Percentiles rank a stretch among this genome's conserved stretches.
phyloP scores from a whole-genome alignment of 495 filamentous ascomycete genomes.

The Trichoderma reesei region DNA sequence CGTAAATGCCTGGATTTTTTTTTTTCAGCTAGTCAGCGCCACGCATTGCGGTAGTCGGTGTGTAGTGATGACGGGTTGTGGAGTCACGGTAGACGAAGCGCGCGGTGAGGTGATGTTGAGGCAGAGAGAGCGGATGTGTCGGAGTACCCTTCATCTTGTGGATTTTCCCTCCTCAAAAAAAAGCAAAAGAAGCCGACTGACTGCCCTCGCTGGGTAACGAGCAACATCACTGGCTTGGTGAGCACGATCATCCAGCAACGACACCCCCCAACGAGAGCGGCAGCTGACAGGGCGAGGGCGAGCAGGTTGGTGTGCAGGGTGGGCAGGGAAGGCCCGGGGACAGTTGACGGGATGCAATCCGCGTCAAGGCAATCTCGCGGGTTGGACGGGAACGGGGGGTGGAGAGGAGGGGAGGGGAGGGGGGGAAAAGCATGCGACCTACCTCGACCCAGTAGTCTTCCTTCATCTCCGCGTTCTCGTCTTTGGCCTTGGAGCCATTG shows the following conservation, averaged over 20 bases:
- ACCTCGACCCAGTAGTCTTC: slow-evolving; percentile 78
- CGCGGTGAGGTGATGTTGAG: not conserved
- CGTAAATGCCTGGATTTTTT: slow-evolving; percentile 65
- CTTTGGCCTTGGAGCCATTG: slow-evolving; percentile 60
- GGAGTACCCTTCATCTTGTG: not conserved
- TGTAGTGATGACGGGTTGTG: not conserved
- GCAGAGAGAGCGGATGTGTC: not conserved
- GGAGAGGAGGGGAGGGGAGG: slow-evolving; percentile 14
- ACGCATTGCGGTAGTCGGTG: slow-evolving; percentile 14
- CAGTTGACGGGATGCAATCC: not conserved
- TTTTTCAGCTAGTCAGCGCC: slow-evolving; percentile 18
- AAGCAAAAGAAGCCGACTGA: slow-evolving; percentile 3
- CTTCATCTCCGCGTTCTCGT: slow-evolving; percentile 65
- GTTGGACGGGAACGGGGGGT: slow-evolving; percentile 13
- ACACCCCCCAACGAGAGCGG: not conserved
- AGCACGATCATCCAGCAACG: slow-evolving; percentile 8
- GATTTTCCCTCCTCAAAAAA: not conserved
- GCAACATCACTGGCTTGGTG: slow-evolving; percentile 8
- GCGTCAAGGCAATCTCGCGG: not conserved
- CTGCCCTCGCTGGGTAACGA: not conserved
- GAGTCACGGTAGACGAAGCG: not conserved
- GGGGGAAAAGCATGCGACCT: slow-evolving; percentile 33
- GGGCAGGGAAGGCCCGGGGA: not conserved
- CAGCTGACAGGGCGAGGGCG: not conserved
- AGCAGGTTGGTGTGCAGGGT: not conserved